Evolutionary conservation across 2,329 filamentous ascomycete genomes (phyloP).

Genomic region (Mariannaea sp.): DNA sequence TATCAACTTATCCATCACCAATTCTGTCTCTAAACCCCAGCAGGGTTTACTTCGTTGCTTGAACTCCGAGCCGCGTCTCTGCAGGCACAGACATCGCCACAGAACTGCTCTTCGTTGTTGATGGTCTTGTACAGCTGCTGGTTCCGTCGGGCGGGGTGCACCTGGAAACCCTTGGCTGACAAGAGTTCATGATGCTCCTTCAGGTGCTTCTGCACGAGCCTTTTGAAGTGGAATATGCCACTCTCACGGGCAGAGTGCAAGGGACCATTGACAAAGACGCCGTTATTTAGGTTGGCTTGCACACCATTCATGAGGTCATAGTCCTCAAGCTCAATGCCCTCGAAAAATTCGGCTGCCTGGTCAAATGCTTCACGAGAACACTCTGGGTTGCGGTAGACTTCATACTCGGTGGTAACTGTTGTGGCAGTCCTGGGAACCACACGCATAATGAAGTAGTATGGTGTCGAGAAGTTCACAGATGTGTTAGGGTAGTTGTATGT

Average conservation of each 20-base stretch:
- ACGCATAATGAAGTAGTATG: constrained; percentile 28
- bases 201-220: constrained; percentile 51
- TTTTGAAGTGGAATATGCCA: constrained; percentile 61
- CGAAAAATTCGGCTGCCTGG: constrained; percentile 61
- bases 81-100: too few species aligned
- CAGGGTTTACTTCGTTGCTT: too few species aligned
- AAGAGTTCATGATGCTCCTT: constrained; percentile 49
- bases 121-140: too few species aligned
- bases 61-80: too few species aligned
- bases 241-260: constrained; percentile 65
- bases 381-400: constrained; percentile 64
- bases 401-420: constrained; percentile 26
- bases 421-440: constrained; percentile 23
- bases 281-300: constrained; percentile 64
- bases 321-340: constrained; percentile 66
- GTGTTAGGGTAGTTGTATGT: neutral
- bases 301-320: constrained; percentile 63
- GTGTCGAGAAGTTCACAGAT: neutral
- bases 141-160: too few species aligned
- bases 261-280: constrained; percentile 64
- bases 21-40: too few species aligned
- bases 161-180: too few species aligned
- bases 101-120: too few species aligned
- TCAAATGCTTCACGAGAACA: constrained; percentile 61
- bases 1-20: too few species aligned